These are phyloP conservation scores for Trifolium repens DNA, from an alignment of 306 rosid species.

Conservation along the genomic window DNA sequence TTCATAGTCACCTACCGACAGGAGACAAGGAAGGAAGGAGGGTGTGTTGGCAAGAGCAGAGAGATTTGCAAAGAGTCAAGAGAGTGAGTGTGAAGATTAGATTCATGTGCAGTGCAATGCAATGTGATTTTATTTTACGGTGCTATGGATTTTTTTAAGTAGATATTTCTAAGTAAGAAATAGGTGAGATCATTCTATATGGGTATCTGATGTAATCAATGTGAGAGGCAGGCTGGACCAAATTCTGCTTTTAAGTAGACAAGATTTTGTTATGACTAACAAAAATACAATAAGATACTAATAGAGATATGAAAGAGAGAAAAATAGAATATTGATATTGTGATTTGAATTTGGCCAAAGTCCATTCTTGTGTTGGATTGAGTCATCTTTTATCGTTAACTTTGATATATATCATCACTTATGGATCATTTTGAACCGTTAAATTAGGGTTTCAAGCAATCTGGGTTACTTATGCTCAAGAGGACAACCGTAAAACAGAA, in stretches of 20 bases:
- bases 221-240: neutral
- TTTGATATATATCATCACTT: too few relatives aligned
- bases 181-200: neutral
- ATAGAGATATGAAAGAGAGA: too few relatives aligned
- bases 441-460: too few relatives aligned
- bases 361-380: too few relatives aligned
- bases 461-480: too few relatives aligned
- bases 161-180: neutral
- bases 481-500: too few relatives aligned
- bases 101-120: neutral
- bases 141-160: neutral
- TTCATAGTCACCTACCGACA: constrained; percentile 34
- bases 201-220: neutral
- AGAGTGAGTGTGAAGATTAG: constrained; percentile 14
- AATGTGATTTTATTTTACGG: neutral
- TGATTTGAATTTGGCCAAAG: too few relatives aligned
- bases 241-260: neutral
- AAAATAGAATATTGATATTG: too few relatives aligned
- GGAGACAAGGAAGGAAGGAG: constrained; percentile 18
- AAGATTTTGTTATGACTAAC: too few relatives aligned
- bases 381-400: too few relatives aligned
- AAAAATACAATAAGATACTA: too few relatives aligned
- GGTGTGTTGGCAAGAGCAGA: constrained; percentile 10
- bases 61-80: neutral
- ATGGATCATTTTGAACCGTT: too few relatives aligned